Conservation (phyloP, 192 early-diverging fungal genomes). For the Thoreauomyces humboldtii region DNA sequence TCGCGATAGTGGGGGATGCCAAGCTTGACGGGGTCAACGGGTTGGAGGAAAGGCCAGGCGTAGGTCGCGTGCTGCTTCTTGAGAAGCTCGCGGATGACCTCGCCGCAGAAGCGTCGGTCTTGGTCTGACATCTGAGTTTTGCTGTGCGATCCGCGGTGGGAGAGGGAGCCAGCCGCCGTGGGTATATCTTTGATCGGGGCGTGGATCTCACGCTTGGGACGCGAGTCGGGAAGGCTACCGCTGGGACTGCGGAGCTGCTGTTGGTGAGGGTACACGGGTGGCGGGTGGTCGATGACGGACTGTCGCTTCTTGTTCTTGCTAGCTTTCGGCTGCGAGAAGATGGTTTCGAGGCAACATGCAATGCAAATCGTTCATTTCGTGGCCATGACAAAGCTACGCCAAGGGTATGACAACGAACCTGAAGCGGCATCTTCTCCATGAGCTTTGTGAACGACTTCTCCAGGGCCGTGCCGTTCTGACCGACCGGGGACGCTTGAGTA, state of each 20-base stretch:
- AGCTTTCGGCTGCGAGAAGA: not conserved
- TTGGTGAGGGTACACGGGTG: no score
- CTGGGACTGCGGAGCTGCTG: not conserved
- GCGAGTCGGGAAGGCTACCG: not conserved
- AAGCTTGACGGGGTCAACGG: slow-evolving; percentile 82
- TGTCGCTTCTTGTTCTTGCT: slow-evolving; percentile 23
- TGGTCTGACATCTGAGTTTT: slow-evolving; percentile 6
- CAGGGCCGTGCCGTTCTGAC: slow-evolving; percentile 31
- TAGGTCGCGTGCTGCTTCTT: slow-evolving; percentile 34
- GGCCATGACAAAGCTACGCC: no score
- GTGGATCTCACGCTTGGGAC: slow-evolving; percentile 39
- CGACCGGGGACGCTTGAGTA: slow-evolving; percentile 38
- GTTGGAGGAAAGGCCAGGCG: slow-evolving; percentile 53
- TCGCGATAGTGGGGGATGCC: slow-evolving; percentile 83
- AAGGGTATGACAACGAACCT: slow-evolving; percentile 1
- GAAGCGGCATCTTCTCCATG: slow-evolving; percentile 42
- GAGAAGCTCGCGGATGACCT: slow-evolving; percentile 36
- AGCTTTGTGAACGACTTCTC: slow-evolving; percentile 39
- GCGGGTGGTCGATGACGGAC: slow-evolving; percentile 8
- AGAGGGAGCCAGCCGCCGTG: not conserved
- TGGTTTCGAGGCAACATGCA: no score
- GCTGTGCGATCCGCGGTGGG: slow-evolving; percentile 1
- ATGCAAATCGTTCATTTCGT: no score
- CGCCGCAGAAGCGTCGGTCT: slow-evolving; percentile 37
- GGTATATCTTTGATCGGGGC: slow-evolving; percentile 24